A percentile compares a stretch with the other conserved stretches of the same genome.
These are phyloP conservation scores for Wickerhamomyces sp. DNA, from an alignment of 1,139 yeast genomes.

Conservation along the genomic window DNA sequence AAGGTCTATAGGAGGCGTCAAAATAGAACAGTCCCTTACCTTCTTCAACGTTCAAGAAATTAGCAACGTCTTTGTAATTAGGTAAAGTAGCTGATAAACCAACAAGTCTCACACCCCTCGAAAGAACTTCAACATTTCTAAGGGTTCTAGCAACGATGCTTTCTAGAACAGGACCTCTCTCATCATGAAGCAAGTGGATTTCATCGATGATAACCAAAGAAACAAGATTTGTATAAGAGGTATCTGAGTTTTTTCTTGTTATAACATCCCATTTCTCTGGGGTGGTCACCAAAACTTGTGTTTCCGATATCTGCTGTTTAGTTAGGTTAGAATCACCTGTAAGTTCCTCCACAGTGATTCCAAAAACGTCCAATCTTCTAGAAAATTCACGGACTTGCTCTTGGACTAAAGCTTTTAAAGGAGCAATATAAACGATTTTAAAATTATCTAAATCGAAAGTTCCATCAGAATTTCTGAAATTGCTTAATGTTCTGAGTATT, in stretches of 20 bases:
- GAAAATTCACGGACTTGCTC: conserved; percentile 90
- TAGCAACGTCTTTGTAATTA: conserved; percentile 83
- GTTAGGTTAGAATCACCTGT: conserved; percentile 89
- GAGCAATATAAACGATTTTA: conserved; percentile 89
- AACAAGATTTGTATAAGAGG: conserved; percentile 59
- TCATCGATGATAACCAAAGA: conserved; percentile 85
- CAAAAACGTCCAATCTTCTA: conserved; percentile 61
- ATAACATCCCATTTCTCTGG: conserved; percentile 98
- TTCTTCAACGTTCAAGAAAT: conserved; percentile 65
- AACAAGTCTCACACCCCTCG: conserved; percentile 57
- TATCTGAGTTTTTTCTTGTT: conserved; percentile 72
- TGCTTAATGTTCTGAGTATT: conserved; percentile 56
- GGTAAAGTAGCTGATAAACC: conserved; percentile 96
- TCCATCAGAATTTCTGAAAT: conserved; percentile 47
- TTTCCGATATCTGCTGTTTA: conserved; percentile 67
- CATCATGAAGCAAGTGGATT: conserved; percentile 88
- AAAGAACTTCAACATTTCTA: conserved; percentile 41
- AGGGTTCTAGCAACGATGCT: conserved; percentile 76
- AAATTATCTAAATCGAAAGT: conserved; percentile 50
- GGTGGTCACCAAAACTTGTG: conserved; percentile 87
- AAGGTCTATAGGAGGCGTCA: conserved; percentile 82
- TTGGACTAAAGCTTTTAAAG: conserved; percentile 89
- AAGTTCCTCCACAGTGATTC: conserved; percentile 74
- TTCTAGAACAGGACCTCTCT: conserved; percentile 93
- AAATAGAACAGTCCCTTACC: conserved; percentile 56